phyloP scores from a whole-genome alignment of 169 alveolate species.

The Babesia sp. region DNA sequence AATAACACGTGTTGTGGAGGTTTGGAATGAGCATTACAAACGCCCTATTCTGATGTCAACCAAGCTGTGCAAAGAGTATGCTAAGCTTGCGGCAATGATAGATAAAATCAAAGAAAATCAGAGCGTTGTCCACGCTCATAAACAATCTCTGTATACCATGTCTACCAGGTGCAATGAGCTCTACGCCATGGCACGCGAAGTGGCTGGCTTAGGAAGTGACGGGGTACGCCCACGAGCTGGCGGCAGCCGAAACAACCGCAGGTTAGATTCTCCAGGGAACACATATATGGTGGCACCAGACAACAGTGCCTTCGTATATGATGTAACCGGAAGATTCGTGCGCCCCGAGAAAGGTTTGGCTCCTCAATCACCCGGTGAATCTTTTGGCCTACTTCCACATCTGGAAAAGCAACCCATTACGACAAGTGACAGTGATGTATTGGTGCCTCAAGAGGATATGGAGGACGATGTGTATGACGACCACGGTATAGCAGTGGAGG shows the following conservation, averaged over 20 bases:
- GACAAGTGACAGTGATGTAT: too few relatives aligned
- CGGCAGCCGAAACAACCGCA: too few relatives aligned
- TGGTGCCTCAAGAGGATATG: too few relatives aligned
- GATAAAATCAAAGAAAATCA: not conserved
- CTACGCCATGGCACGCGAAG: constrained; percentile 2
- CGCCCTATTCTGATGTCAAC: constrained; percentile 23
- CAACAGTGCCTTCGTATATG: not conserved
- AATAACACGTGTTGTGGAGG: constrained; percentile 11
- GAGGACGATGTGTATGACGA: too few relatives aligned
- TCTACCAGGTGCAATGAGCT: constrained; percentile 24
- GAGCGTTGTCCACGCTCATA: constrained; percentile 3
- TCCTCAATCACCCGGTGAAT: too few relatives aligned
- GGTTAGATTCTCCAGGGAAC: not conserved
- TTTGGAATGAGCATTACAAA: constrained; percentile 24
- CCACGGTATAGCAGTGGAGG: too few relatives aligned
- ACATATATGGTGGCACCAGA: not conserved
- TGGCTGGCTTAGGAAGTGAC: constrained; percentile 5
- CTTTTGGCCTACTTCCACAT: too few relatives aligned
- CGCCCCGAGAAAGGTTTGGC: too few relatives aligned
- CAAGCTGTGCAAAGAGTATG: constrained; percentile 11
- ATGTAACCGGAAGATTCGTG: not conserved
- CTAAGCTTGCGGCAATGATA: not conserved
- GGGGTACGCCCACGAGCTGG: not conserved
- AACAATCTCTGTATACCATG: constrained; percentile 30
- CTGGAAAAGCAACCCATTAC: too few relatives aligned